Percentiles rank a stretch among this genome's conserved stretches.
phyloP scores from a whole-genome alignment of 2,329 filamentous ascomycete species.

The Fusarium redolens region DNA sequence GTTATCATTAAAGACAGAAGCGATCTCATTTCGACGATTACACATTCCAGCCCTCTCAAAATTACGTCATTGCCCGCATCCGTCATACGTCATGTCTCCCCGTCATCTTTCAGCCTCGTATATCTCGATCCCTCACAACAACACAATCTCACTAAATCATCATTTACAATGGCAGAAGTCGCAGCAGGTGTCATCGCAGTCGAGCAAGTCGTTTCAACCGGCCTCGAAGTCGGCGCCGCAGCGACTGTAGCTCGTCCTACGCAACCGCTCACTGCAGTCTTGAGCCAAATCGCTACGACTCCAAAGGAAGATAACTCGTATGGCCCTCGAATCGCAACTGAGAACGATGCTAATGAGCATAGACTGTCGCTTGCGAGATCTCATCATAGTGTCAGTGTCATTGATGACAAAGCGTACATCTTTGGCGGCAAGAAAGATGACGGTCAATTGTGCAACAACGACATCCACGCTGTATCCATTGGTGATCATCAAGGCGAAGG shows the following conservation, averaged over 20 bases:
- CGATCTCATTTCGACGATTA: background rate
- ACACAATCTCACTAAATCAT: background rate
- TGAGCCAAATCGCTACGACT: slow-evolving; percentile 35
- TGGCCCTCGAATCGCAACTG: fast-evolving
- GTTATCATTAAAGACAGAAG: background rate
- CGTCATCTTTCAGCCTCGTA: slow-evolving; percentile 2
- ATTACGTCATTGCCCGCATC: slow-evolving; percentile 24
- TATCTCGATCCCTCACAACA: background rate
- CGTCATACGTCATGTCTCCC: slow-evolving; percentile 15
- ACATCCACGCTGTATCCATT: slow-evolving; percentile 25
- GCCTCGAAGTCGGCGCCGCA: slow-evolving; percentile 32
- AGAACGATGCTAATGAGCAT: fast-evolving
- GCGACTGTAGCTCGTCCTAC: slow-evolving; percentile 31
- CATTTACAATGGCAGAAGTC: slow-evolving; percentile 30
- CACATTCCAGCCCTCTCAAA: background rate
- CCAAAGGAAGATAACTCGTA: slow-evolving; percentile 27
- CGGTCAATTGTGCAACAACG: slow-evolving; percentile 26
- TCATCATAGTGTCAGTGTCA: slow-evolving; percentile 30
- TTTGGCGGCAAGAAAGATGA: slow-evolving; percentile 33
- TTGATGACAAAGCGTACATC: slow-evolving; percentile 30
- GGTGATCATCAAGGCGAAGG: background rate
- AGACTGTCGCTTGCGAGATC: slow-evolving; percentile 32
- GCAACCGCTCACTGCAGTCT: slow-evolving; percentile 32
- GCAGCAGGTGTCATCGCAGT: slow-evolving; percentile 33
- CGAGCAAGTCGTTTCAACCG: slow-evolving; percentile 37